Percentiles rank a stretch among this genome's conserved stretches.
Conservation (phyloP, 83 land plant species). For the Larix sibirica region DNA sequence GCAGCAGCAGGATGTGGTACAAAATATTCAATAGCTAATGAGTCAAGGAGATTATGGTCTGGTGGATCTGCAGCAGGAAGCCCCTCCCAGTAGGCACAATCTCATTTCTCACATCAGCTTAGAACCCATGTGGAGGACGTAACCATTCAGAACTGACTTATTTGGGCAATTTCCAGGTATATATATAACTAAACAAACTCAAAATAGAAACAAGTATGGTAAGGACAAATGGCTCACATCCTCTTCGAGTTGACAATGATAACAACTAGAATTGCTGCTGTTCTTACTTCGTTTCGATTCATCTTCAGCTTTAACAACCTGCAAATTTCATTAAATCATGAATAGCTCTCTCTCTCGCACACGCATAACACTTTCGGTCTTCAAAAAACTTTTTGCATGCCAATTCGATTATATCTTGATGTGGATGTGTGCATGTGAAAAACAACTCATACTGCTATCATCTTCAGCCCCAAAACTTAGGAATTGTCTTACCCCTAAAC, state of each 20-base stretch:
- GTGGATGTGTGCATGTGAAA: neutral
- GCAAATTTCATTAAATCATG: neutral
- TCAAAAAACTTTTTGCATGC: neutral
- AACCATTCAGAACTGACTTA: neutral
- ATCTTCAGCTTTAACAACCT: neutral
- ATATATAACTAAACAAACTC: neutral
- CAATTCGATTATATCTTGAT: neutral
- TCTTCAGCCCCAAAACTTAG: neutral
- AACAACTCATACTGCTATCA: no score
- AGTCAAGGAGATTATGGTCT: neutral
- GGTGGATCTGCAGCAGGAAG: neutral
- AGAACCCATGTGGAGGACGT: no score
- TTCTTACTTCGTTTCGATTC: neutral
- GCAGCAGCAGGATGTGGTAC: neutral
- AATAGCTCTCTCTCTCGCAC: neutral
- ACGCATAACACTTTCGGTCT: neutral
- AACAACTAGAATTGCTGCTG: conserved; percentile 14
- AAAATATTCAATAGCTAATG: neutral
- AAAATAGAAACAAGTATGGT: neutral
- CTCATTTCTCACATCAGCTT: neutral
- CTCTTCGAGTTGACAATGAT: conserved; percentile 54
- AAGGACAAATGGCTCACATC: conserved; percentile 46
- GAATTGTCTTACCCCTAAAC: conserved; percentile 9
- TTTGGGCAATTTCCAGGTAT: neutral
- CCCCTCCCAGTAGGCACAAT: no score